These are phyloP conservation scores for Aureobasidium lini DNA, from an alignment of 2,329 filamentous ascomycete species.

Conservation along the genomic window DNA sequence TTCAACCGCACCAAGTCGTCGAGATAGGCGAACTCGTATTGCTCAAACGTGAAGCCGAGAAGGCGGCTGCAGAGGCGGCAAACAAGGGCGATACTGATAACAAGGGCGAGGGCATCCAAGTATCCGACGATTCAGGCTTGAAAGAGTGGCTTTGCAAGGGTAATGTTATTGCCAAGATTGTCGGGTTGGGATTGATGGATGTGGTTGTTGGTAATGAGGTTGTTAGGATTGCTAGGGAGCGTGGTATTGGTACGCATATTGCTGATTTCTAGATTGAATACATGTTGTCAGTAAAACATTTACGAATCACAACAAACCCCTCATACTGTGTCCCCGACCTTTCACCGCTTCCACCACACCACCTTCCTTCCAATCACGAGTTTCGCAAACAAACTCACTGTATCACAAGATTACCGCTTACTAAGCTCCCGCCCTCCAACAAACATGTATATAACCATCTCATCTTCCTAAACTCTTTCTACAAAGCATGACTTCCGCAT, in stretches of 20 bases:
- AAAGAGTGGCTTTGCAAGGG: slow-evolving; percentile 55
- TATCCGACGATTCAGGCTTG: slow-evolving; percentile 35
- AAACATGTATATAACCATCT: too few relatives aligned
- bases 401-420: too few relatives aligned
- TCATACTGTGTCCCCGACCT: too few relatives aligned
- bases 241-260: slow-evolving; percentile 49
- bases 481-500: too few relatives aligned
- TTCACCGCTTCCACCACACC: too few relatives aligned
- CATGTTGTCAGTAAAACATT: not conserved
- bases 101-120: slow-evolving; percentile 19
- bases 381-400: too few relatives aligned
- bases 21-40: slow-evolving; percentile 78
- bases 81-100: slow-evolving; percentile 18
- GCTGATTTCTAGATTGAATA: slow-evolving; percentile 34
- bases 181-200: slow-evolving; percentile 63
- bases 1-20: slow-evolving; percentile 68
- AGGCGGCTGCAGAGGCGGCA: slow-evolving; percentile 20
- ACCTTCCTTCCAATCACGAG: too few relatives aligned
- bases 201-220: slow-evolving; percentile 55
- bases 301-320: not conserved
- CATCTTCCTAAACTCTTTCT: too few relatives aligned
- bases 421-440: too few relatives aligned
- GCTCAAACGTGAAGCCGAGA: slow-evolving; percentile 48
- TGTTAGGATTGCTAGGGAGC: slow-evolving; percentile 48
- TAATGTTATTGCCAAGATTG: slow-evolving; percentile 63